phyloP scores from a whole-genome alignment of 2,329 filamentous ascomycete genomes.

The Ceratocystiopsis sp. region DNA sequence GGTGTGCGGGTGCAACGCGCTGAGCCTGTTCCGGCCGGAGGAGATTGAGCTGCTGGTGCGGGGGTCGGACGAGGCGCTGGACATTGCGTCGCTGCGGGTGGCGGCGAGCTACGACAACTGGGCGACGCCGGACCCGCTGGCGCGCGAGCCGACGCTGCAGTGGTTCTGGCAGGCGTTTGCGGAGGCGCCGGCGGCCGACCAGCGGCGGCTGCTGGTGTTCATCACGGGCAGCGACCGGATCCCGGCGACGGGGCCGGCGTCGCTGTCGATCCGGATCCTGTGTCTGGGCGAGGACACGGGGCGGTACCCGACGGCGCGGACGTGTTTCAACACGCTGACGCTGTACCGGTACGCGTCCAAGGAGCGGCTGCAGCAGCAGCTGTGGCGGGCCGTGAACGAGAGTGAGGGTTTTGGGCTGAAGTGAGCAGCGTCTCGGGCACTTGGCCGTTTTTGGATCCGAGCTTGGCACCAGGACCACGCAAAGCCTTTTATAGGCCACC shows the following conservation, averaged over 20 bases:
- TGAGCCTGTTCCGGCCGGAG: constrained; percentile 74
- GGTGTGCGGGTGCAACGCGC: constrained; percentile 73
- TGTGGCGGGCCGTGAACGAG: constrained; percentile 78
- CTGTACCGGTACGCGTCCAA: constrained; percentile 55
- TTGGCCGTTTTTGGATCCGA: background rate
- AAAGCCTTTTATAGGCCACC: too few species aligned
- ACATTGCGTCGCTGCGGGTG: constrained; percentile 56
- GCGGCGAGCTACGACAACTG: constrained; percentile 76
- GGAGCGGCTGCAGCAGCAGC: constrained; percentile 48
- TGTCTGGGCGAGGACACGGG: constrained; percentile 59
- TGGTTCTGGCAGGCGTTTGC: constrained; percentile 88
- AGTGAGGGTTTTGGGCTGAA: constrained; percentile 89
- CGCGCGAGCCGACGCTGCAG: constrained; percentile 46
- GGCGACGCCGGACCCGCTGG: constrained; percentile 37
- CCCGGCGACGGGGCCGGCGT: constrained; percentile 71
- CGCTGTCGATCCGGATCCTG: constrained; percentile 56
- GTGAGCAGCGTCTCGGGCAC: constrained; percentile 19
- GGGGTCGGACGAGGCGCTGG: constrained; percentile 68
- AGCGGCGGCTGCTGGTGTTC: constrained; percentile 67
- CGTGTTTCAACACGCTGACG: constrained; percentile 76
- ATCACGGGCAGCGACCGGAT: constrained; percentile 84
- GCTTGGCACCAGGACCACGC: too few species aligned
- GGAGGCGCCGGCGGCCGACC: constrained; percentile 44
- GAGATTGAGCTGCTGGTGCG: constrained; percentile 80
- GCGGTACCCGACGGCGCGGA: constrained; percentile 70